Conservation (phyloP, 2,329 filamentous ascomycete species). For the Xylariaceae sp. region DNA sequence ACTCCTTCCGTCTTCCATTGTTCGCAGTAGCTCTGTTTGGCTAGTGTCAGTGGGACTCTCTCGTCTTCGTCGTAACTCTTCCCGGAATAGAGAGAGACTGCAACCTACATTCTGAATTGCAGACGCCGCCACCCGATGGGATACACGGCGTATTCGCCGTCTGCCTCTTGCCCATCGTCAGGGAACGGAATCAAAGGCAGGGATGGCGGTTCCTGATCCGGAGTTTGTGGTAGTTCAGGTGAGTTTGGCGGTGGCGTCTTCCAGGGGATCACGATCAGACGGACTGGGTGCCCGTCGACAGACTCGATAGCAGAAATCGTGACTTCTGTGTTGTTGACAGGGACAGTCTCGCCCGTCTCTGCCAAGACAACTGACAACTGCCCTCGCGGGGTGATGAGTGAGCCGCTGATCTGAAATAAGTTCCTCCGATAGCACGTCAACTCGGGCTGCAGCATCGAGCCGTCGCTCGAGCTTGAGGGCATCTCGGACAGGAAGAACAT, state of each 20-base stretch:
- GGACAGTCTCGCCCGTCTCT: slow-evolving; percentile 78
- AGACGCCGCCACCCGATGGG: slow-evolving; percentile 91
- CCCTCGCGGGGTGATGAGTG: slow-evolving; percentile 73
- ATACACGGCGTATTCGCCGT: slow-evolving; percentile 83
- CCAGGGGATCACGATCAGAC: slow-evolving; percentile 96
- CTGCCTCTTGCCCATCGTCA: slow-evolving; percentile 54
- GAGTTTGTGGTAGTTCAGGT: slow-evolving; percentile 57
- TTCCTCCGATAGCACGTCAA: slow-evolving; percentile 95
- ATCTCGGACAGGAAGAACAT: slow-evolving; percentile 88
- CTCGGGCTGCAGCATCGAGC: slow-evolving; percentile 64
- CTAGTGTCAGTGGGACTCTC: slow-evolving; percentile 7
- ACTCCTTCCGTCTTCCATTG: slow-evolving; percentile 88
- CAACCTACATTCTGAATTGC: slow-evolving; percentile 74
- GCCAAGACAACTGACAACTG: slow-evolving; percentile 71
- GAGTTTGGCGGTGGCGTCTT: slow-evolving; percentile 86
- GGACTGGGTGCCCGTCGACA: slow-evolving; percentile 85
- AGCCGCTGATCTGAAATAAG: slow-evolving; percentile 92
- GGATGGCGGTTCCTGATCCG: slow-evolving; percentile 81
- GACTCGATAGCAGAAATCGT: slow-evolving; percentile 91
- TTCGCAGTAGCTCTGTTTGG: slow-evolving; percentile 79
- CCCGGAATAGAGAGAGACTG: too few relatives aligned
- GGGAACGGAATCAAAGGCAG: slow-evolving; percentile 69
- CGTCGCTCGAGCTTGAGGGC: slow-evolving; percentile 58
- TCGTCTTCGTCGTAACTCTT: background rate
- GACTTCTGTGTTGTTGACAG: slow-evolving; percentile 78